phyloP scores from a whole-genome alignment of 352 stramenopile species.

The Blastocystis sp. region DNA sequence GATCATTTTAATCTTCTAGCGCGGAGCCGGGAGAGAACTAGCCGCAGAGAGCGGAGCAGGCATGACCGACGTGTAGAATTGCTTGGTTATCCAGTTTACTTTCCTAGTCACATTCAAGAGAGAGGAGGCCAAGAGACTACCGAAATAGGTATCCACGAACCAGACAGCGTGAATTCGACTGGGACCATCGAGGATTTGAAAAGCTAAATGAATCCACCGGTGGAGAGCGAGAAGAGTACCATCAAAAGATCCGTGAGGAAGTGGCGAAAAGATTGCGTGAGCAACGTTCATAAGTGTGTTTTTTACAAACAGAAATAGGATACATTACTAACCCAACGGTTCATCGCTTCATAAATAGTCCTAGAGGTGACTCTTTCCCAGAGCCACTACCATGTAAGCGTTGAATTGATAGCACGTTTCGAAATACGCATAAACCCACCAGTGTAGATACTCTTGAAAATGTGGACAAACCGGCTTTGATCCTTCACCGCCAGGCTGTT shows the following conservation, averaged over 20 bases:
- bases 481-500: background rate
- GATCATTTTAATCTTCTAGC: background rate
- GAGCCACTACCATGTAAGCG: slow-evolving; percentile 3
- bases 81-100: background rate
- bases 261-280: background rate
- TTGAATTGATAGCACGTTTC: slow-evolving; percentile 31
- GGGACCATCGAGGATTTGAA: slow-evolving; percentile 22
- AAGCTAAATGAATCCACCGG: background rate
- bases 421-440: slow-evolving; percentile 47
- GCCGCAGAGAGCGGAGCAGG: background rate
- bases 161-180: background rate
- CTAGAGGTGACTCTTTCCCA: background rate
- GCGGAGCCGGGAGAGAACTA: background rate
- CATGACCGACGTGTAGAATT: background rate
- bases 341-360: slow-evolving; percentile 53
- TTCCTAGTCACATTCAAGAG: background rate
- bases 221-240: background rate
- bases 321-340: slow-evolving; percentile 15
- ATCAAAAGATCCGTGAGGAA: slow-evolving; percentile 10
- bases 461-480: background rate
- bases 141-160: background rate
- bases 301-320: background rate
- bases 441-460: slow-evolving; percentile 21
- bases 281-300: background rate
- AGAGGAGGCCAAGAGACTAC: background rate